Conservation (phyloP, 345 rosid genomes). For the Carallia brachiata region DNA sequence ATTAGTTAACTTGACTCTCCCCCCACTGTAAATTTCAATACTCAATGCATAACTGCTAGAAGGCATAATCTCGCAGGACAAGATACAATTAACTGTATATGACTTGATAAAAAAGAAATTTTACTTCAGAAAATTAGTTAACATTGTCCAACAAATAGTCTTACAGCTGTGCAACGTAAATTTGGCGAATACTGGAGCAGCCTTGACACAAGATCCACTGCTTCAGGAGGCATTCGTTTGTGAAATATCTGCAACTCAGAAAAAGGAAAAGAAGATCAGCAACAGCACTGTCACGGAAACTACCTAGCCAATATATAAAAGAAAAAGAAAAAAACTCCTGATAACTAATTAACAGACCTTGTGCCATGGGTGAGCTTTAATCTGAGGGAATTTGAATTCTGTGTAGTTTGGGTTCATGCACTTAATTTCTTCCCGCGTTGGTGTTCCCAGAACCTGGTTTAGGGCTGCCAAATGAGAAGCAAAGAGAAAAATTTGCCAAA, state of each 20-base stretch:
- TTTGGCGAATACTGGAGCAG: constrained; percentile 27
- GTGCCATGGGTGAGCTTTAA: constrained; percentile 99
- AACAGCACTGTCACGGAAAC: background rate
- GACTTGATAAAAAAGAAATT: background rate
- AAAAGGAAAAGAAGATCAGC: background rate
- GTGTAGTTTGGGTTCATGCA: constrained; percentile 99
- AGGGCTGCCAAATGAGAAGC: background rate
- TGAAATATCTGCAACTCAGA: constrained; percentile 20
- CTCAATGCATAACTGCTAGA: background rate
- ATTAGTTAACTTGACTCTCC: background rate
- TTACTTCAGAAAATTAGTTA: background rate
- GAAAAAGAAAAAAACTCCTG: background rate
- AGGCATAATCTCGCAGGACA: background rate
- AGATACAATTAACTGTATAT: background rate
- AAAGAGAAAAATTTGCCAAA: background rate
- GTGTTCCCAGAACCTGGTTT: constrained; percentile 84
- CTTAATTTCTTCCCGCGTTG: constrained; percentile 94
- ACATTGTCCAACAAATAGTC: background rate
- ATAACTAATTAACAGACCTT: constrained; percentile 48
- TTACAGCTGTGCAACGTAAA: constrained; percentile 26
- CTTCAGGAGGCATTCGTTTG: constrained; percentile 25
- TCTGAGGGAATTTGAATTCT: constrained; percentile 97
- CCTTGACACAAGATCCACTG: constrained; percentile 31
- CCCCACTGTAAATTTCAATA: background rate
- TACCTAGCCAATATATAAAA: background rate